phyloP scores from a whole-genome alignment of 495 filamentous ascomycete genomes.

The Sporormia fimetaria region DNA sequence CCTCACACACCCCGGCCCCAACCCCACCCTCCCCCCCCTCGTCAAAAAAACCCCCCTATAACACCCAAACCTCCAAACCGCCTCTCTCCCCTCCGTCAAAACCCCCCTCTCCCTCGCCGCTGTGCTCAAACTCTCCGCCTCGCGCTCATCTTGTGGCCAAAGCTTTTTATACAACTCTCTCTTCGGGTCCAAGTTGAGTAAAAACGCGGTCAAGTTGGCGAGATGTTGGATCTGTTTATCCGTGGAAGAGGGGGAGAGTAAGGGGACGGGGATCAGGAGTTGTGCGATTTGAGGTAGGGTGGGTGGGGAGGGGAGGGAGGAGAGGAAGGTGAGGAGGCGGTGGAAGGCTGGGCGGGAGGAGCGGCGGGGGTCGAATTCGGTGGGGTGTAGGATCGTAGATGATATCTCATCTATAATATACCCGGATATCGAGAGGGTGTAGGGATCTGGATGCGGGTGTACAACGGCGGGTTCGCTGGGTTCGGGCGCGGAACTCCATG shows the following conservation, averaged over 20 bases:
- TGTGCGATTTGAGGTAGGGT: neutral
- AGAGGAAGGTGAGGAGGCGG: neutral
- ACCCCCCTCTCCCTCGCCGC: neutral
- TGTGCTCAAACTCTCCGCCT: neutral
- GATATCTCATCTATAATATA: neutral
- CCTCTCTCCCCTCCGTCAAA: neutral
- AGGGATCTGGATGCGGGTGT: neutral
- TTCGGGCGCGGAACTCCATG: neutral
- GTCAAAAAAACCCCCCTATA: conserved; percentile 8
- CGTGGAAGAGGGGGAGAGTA: neutral
- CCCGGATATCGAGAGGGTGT: neutral
- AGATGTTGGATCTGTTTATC: neutral
- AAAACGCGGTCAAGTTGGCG: conserved; percentile 3
- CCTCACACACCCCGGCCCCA: conserved; percentile 5
- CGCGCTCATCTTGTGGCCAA: neutral
- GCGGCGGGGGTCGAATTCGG: neutral
- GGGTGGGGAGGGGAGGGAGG: conserved; percentile 1
- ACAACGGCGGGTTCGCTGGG: neutral
- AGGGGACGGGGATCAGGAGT: neutral
- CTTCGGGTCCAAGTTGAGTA: neutral
- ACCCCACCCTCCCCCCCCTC: conserved; percentile 1
- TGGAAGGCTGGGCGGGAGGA: neutral
- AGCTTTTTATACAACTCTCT: neutral
- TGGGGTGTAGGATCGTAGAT: neutral
- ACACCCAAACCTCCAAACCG: conserved; percentile 6